Evolutionary conservation across 2,329 filamentous ascomycete genomes (phyloP), one percentile per base, ranked within the genome.

Genomic region (Chalara sp.): DNA sequence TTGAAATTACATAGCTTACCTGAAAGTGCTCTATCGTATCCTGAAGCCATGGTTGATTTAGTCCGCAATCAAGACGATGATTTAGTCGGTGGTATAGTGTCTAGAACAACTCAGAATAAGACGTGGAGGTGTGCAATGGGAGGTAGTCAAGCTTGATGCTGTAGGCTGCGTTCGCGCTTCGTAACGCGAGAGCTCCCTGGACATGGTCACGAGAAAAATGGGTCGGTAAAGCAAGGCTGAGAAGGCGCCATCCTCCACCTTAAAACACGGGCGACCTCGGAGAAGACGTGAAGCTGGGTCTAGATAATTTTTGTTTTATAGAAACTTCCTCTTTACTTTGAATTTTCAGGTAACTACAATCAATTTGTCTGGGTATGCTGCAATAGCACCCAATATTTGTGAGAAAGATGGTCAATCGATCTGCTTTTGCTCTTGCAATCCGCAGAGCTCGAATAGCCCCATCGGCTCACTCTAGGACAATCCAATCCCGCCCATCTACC

Each of bases 21-120:
- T 75, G 92, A 97, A 72, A 97, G 85, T 74, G 92, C 93, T 87
- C 93, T 88, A 78, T 99, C 93, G 76, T 99, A 99, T 74, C 92
- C 92, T 65, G 91, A 96, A 72, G 90, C 87, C 89, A 95, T 87
- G 56, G 48, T 83, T 63, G 55, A 54, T 49, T 30, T 51, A 48
- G 42, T 32, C 21, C 21, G 21, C 21, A 21, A 21, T 21, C 21
- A 21, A 21, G 21, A 21, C 21, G 21, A 21, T 21, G 21, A 21
- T 21, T 21, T 21, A 21, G 21, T 21, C 21, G 21, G 21, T 21
- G 21, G 21, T 21, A 21, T 21, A 21, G 21, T 21, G 21, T 21
- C 21, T 21, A 3, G 21, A 21, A 21, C 21, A 21, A 21, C 21
- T 21, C 21, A 21, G 21, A 21, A 52, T 11, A 50, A 53, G 52